Conservation (phyloP, 768 basidiomycete genomes). For the Pleurotus salmoneostramineus region DNA sequence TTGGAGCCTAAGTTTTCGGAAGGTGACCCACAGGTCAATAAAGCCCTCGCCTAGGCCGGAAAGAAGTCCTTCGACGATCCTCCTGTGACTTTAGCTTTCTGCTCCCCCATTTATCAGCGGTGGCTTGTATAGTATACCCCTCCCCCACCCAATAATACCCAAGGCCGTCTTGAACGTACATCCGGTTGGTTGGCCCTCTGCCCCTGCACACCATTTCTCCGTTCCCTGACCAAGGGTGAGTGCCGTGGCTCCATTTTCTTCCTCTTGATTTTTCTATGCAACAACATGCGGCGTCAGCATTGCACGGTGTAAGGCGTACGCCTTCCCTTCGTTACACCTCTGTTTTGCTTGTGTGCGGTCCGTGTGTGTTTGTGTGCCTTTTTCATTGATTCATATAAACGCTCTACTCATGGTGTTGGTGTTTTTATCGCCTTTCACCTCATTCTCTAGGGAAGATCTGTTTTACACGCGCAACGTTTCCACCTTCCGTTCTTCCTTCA, state of each 20-base stretch:
- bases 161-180: too few species aligned
- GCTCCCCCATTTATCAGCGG: too few species aligned
- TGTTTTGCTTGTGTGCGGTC: not conserved
- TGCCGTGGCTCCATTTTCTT: not conserved
- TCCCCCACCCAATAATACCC: too few species aligned
- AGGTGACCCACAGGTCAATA: not conserved
- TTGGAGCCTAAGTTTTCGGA: not conserved
- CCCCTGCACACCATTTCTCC: not conserved
- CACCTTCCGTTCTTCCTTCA: too few species aligned
- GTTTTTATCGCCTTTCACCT: not conserved
- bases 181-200: not conserved
- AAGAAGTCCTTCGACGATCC: too few species aligned
- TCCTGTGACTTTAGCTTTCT: too few species aligned
- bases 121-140: too few species aligned
- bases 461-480: too few species aligned
- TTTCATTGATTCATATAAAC: not conserved
- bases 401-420: not conserved
- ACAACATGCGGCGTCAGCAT: not conserved
- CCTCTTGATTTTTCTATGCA: not conserved
- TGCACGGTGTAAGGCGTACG: not conserved
- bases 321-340: not conserved
- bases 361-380: not conserved
- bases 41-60: not conserved
- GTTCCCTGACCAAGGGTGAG: slow-evolving; percentile 3
- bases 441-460: too few species aligned